Evolutionary conservation across 306 rosid genomes (phyloP), one percentile per base, ranked within the genome.

Genomic region (Fragaria iinumae): DNA sequence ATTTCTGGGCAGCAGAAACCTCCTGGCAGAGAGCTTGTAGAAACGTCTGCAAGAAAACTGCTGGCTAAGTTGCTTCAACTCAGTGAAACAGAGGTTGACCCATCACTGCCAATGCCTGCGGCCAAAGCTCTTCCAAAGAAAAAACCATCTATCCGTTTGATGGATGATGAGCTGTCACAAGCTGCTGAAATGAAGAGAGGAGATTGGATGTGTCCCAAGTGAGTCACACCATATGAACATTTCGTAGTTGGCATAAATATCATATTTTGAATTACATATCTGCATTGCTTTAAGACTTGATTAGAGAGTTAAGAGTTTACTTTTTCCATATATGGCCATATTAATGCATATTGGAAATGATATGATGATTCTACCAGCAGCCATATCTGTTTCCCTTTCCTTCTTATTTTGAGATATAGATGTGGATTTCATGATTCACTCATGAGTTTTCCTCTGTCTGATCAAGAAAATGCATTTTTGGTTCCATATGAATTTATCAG

Each of bases 131-230:
- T 74, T 21, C 44, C 8, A 41, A 68, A 38, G 43, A 81, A 84
- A 82, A 85, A 82, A 62, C 60, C 41, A 39, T 50, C 84, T 74
- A 66, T 6, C 29, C 75, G 78, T 72, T 74, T 69, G 49, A 48
- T 9, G 36, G 82, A 81, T 41, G 82, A 64, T 72, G 78, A 43
- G 34, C 63, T 18, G 53, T 74, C 87, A 21, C 79, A 79, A 56
- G 77, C 82, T 77, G 86, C 79, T 73, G 93, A 88, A 84, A 87
- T 88, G 92, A 90, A 78, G 93, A 82, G 77, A 76, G 92, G 96
- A 71, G 97, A 90, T 83, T 95, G 99, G 99, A 84, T 80, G 78
- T 95, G 99, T 86, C 79, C 87, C 49, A 92, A 89, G 99, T 95
- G 80, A 89, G 97, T 88, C 69, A 32, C 67, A 69, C 52, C 21